Conservation (phyloP, 2,329 filamentous ascomycete species). For the Teratosphaeria destructans region DNA sequence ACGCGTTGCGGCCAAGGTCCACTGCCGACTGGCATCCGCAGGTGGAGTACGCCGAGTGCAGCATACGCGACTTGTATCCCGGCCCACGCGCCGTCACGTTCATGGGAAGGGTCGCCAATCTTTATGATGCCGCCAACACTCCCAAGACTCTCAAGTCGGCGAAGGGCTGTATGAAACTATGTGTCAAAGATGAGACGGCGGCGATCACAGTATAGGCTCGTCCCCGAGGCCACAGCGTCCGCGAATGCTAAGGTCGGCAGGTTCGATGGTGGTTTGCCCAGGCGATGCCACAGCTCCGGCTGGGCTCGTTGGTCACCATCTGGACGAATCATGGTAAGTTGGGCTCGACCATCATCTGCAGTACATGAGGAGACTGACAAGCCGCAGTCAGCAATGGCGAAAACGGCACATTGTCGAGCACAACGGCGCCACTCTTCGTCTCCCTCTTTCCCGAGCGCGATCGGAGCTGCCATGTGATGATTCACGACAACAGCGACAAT, state of each 20-base stretch:
- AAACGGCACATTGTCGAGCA: slow-evolving; percentile 30
- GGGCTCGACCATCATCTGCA: background rate
- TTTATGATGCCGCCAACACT: slow-evolving; percentile 35
- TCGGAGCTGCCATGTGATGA: slow-evolving; percentile 42
- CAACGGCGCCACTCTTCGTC: slow-evolving; percentile 40
- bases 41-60: slow-evolving; percentile 34
- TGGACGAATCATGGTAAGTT: slow-evolving; percentile 42
- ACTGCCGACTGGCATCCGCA: slow-evolving; percentile 37
- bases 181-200: slow-evolving; percentile 47
- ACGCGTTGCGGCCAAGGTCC: slow-evolving; percentile 13
- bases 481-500: slow-evolving; percentile 41
- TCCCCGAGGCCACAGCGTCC: background rate
- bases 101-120: slow-evolving; percentile 47
- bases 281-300: slow-evolving; percentile 29
- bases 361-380: background rate
- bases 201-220: slow-evolving; percentile 40
- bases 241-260: slow-evolving; percentile 20
- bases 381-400: slow-evolving; percentile 35
- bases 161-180: slow-evolving; percentile 43
- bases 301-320: slow-evolving; percentile 46
- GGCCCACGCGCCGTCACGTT: slow-evolving; percentile 44
- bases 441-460: slow-evolving; percentile 50
- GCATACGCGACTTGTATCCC: slow-evolving; percentile 38
- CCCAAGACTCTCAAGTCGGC: slow-evolving; percentile 36
- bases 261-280: slow-evolving; percentile 43